phyloP scores from a whole-genome alignment of 2,329 filamentous ascomycete species.

The Epichloe sibirici region DNA sequence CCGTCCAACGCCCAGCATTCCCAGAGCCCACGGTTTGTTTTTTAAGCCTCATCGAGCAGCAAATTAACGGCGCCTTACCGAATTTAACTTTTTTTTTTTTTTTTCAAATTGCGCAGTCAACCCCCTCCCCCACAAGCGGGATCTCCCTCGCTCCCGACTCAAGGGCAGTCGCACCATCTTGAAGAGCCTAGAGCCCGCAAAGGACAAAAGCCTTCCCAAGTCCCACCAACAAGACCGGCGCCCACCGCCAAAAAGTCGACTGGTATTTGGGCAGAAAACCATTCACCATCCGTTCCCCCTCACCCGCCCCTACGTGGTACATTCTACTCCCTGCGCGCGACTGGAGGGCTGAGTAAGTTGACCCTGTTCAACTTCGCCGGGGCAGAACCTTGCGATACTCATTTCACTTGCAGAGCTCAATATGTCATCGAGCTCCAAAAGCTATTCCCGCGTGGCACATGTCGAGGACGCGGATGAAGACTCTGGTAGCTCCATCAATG shows the following conservation, averaged over 20 bases:
- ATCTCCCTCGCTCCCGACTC: slow-evolving; percentile 6
- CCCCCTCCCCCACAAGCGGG: slow-evolving; percentile 4
- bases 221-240: slow-evolving; percentile 2
- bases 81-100: background rate
- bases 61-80: background rate
- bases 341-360: background rate
- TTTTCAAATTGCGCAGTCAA: background rate
- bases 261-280: background rate
- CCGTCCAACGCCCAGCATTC: background rate
- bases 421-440: slow-evolving; percentile 29
- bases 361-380: background rate
- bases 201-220: background rate
- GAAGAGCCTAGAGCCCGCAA: background rate
- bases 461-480: slow-evolving; percentile 40
- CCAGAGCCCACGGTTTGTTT: background rate
- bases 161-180: background rate
- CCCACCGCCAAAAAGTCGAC: slow-evolving; percentile 3
- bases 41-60: background rate
- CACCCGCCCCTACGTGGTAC: slow-evolving; percentile 1
- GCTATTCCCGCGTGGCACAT: slow-evolving; percentile 26
- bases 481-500: slow-evolving; percentile 28
- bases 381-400: slow-evolving; percentile 5
- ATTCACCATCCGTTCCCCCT: slow-evolving; percentile 1
- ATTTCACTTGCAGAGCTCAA: slow-evolving; percentile 10
- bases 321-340: background rate